Conservation (phyloP, 495 filamentous ascomycete genomes). For the Xylaria sp. region DNA sequence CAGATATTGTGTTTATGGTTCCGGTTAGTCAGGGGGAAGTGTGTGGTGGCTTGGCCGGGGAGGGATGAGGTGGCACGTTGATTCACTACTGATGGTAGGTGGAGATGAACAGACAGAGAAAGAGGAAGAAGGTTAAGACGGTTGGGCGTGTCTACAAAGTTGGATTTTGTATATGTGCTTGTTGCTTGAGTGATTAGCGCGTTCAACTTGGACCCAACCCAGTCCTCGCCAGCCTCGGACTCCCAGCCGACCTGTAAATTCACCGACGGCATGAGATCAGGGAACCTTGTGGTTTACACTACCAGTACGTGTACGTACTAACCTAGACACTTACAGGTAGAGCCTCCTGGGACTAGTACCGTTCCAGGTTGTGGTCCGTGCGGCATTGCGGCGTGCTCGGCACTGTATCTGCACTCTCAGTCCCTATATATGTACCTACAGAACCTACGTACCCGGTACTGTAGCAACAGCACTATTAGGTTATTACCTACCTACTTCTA, state of each 20-base stretch:
- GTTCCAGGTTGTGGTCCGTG: neutral
- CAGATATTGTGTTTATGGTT: conserved; percentile 8
- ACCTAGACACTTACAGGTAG: no score
- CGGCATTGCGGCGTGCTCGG: neutral
- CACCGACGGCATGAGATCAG: neutral
- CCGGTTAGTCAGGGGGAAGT: conserved; percentile 11
- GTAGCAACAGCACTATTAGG: neutral
- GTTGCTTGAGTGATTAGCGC: neutral
- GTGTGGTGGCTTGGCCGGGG: neutral
- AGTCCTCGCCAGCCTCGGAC: conserved; percentile 7
- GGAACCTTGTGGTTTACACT: neutral
- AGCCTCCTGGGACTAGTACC: neutral
- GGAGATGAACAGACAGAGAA: neutral
- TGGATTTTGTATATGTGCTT: neutral
- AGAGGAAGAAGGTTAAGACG: neutral
- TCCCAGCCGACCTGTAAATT: conserved; percentile 4
- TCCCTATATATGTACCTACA: no score
- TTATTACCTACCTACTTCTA: no score
- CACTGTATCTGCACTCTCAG: no score
- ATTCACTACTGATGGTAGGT: neutral
- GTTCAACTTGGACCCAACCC: neutral
- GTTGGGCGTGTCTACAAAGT: neutral
- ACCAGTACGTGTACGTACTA: neutral
- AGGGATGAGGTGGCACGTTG: conserved; percentile 11
- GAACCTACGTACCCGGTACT: no score